Base-by-base conservation (phyloP, 495 filamentous ascomycete genomes). In the Hypomontagnella monticulosa region DNA sequence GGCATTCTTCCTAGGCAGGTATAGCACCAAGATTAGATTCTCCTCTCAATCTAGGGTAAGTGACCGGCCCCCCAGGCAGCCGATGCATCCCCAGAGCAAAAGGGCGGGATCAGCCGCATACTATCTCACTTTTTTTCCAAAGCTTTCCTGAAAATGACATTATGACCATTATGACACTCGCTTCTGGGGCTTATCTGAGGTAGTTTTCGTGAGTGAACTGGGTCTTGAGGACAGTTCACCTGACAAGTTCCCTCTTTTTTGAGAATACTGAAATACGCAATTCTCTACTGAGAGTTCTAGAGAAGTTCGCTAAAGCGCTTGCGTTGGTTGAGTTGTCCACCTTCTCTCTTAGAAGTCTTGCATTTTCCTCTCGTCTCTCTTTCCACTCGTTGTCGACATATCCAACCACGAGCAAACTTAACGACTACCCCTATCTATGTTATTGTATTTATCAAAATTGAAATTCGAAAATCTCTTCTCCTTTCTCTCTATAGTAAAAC, bases 101-200 rank as follows among this genome's bases (percentile, higher is more conserved):
- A 69, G 49, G 41, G 34, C 59, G 69, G 71, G 71, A 74, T 74
- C 71, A 74, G 71, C 71, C 71, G 71, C 71, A 72, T 66, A 67
- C 58, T 69, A 65, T 67, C 66, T 58, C 69, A 64, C 57, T 62
- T 69, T 60, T 32, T 47, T 60, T 32, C 65, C 4, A 54, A 43
- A 19, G 19, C 44, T 63, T 63, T 63, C 60, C 55, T 55, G 2
- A 20, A 52, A 50, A 53, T 69, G 54, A 69, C 55, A 40, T 63
- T 59, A 59, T 63, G 66, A 69, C 61, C 55, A 40, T 63, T 59
- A 59, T 63, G 66, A 69, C 61, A 34, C 40, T 63, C 49, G 56
- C 36, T 56, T 49, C 20, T 43, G 41, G 55, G 56, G 55, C 59
- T 56, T 63, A 63, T 32, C 15, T 57, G 43, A 52, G 38, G 59